Percentiles rank a stretch among this genome's conserved stretches.
Evolutionary conservation across 495 filamentous ascomycete species (phyloP).

Genomic region (Wilcoxina mikolae): DNA sequence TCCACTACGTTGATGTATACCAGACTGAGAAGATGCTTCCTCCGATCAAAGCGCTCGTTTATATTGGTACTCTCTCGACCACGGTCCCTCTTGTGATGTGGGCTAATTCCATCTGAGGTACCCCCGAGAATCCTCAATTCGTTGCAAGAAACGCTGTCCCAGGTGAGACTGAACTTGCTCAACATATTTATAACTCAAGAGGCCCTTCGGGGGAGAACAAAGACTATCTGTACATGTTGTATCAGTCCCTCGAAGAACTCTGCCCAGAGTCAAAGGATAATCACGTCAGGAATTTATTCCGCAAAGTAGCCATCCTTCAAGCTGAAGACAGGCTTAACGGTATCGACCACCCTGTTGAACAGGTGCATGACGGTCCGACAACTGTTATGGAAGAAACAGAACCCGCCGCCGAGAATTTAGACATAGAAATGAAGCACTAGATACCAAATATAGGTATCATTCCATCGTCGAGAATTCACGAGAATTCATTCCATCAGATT

Average conservation of each 20-base stretch:
- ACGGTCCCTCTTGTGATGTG: not conserved
- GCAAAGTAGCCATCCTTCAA: slow-evolving; percentile 13
- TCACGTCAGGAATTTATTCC: slow-evolving; percentile 45
- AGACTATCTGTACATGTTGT: slow-evolving; percentile 77
- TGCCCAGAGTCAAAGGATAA: slow-evolving; percentile 67
- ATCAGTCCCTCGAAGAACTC: slow-evolving; percentile 58
- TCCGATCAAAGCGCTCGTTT: slow-evolving; percentile 50
- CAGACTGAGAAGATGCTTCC: slow-evolving; percentile 32
- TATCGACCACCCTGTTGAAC: not conserved
- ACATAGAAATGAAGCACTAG: not conserved
- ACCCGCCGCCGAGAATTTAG: not conserved
- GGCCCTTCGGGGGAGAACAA: slow-evolving; percentile 84
- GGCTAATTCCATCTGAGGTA: slow-evolving; percentile 35
- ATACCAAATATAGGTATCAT: not conserved
- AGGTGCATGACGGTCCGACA: not conserved
- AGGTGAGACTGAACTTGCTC: slow-evolving; percentile 50
- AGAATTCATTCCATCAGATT: slow-evolving; percentile 1
- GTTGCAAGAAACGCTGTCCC: slow-evolving; percentile 59
- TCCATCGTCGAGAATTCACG: not conserved
- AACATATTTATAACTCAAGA: slow-evolving; percentile 58
- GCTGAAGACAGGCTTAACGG: slow-evolving; percentile 2
- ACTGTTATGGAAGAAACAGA: not conserved
- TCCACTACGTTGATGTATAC: slow-evolving; percentile 74
- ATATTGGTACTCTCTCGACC: slow-evolving; percentile 40
- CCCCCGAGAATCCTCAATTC: slow-evolving; percentile 88